Evolutionary conservation across 345 rosid species (phyloP).

Genomic region (Bruguiera parviflora): DNA sequence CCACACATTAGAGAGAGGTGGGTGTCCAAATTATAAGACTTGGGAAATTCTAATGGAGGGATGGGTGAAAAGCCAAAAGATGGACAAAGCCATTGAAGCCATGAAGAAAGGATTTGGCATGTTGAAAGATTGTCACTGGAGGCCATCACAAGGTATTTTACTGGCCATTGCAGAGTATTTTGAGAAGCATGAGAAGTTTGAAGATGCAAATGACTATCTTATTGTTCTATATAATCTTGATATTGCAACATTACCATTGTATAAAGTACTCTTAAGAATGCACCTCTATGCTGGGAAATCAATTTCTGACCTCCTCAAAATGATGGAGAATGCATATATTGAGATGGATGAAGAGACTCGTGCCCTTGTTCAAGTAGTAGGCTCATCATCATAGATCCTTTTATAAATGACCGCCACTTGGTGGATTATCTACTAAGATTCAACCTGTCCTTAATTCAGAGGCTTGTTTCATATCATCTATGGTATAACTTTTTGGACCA

Average conservation of each 20-base stretch:
- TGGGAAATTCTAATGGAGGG: slow-evolving; percentile 76
- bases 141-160: slow-evolving; percentile 39
- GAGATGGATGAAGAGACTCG: slow-evolving; percentile 37
- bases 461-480: too few relatives aligned
- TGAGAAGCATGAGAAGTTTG: slow-evolving; percentile 43
- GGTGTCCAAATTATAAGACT: slow-evolving; percentile 65
- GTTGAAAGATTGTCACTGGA: slow-evolving; percentile 53
- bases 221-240: slow-evolving; percentile 41
- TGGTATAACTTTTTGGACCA: too few relatives aligned
- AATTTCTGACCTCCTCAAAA: slow-evolving; percentile 36
- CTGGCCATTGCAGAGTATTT: slow-evolving; percentile 46
- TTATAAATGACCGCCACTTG: too few relatives aligned
- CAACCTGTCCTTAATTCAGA: too few relatives aligned
- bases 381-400: not conserved
- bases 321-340: slow-evolving; percentile 53
- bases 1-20: slow-evolving; percentile 47
- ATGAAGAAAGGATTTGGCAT: slow-evolving; percentile 42
- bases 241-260: slow-evolving; percentile 44
- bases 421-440: too few relatives aligned
- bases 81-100: slow-evolving; percentile 56
- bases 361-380: slow-evolving; percentile 25
- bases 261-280: slow-evolving; percentile 48
- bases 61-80: slow-evolving; percentile 42
- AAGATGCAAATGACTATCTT: slow-evolving; percentile 44
- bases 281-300: slow-evolving; percentile 36